A percentile compares a stretch with the other conserved stretches of the same genome.
phyloP scores from a whole-genome alignment of 1,284 basidiomycete genomes.

The Moesziomyces parantarcticus region DNA sequence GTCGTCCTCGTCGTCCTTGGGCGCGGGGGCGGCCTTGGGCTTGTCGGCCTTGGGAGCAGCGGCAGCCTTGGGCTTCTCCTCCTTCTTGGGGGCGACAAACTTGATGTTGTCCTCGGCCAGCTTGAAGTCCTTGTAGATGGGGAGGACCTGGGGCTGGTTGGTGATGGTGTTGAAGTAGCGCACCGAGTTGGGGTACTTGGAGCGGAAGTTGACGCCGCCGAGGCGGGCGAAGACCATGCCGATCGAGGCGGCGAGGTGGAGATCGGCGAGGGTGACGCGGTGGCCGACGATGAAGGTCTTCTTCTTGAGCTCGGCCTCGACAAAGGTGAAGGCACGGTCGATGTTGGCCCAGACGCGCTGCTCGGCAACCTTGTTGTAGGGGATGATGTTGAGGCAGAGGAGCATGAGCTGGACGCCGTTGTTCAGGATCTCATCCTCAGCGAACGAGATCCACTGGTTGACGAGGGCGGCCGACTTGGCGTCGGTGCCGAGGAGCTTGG shows the following conservation, averaged over 20 bases:
- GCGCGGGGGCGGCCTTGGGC: conserved; percentile 70
- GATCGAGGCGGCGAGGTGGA: conserved; percentile 74
- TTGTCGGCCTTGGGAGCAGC: conserved; percentile 71
- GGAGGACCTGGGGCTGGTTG: conserved; percentile 74
- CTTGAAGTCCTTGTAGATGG: conserved; percentile 69
- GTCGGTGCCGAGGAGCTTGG: conserved; percentile 76
- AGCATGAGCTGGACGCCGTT: conserved; percentile 55
- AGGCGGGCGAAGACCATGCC: conserved; percentile 32
- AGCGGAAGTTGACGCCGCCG: conserved; percentile 59
- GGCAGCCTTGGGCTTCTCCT: conserved; percentile 67
- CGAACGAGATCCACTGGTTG: conserved; percentile 77
- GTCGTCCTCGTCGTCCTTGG: conserved; percentile 75
- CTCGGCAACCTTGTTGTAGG: conserved; percentile 71
- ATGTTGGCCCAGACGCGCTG: conserved; percentile 70
- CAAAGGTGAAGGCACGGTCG: conserved; percentile 73
- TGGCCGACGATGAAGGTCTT: conserved; percentile 93
- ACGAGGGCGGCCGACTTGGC: conserved; percentile 72
- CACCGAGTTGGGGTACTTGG: conserved; percentile 76
- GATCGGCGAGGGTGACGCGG: conserved; percentile 91
- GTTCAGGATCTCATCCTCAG: conserved; percentile 73
- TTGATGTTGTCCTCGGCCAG: conserved; percentile 80
- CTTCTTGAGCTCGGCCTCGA: conserved; percentile 80
- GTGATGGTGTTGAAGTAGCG: conserved; percentile 79
- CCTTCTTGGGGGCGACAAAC: conserved; percentile 77
- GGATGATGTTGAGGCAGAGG: conserved; percentile 42